Conservation (phyloP, 768 basidiomycete species). For the Tephrocybe sp. region DNA sequence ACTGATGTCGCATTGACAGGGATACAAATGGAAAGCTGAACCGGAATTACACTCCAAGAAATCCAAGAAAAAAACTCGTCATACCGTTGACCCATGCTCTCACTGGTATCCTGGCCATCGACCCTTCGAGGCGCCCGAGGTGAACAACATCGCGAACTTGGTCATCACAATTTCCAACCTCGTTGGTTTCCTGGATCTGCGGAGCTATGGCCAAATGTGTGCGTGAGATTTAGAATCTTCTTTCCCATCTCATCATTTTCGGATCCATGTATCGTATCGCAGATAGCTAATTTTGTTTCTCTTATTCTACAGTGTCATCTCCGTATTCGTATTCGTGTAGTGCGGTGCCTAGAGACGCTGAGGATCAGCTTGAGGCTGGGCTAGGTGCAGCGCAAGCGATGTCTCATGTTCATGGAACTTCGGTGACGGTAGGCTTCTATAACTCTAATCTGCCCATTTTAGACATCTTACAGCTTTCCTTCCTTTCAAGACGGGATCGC, state of each 20-base stretch:
- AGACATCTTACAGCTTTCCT: not conserved
- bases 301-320: constrained; percentile 52
- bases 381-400: constrained; percentile 56
- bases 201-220: constrained; percentile 86
- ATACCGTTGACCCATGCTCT: constrained; percentile 56
- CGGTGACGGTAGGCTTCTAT: constrained; percentile 38
- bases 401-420: constrained; percentile 44
- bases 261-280: not conserved
- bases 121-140: constrained; percentile 76
- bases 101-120: constrained; percentile 74
- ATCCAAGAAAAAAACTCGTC: too few species aligned
- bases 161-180: constrained; percentile 50
- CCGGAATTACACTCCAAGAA: constrained; percentile 17
- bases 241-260: not conserved
- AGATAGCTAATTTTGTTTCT: not conserved
- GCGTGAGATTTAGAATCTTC: constrained; percentile 24
- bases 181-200: constrained; percentile 67
- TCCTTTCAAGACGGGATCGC: constrained; percentile 37
- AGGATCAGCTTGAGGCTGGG: constrained; percentile 67
- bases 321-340: constrained; percentile 76
- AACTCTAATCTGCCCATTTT: not conserved
- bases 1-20: too few species aligned
- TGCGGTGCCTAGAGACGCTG: constrained; percentile 56
- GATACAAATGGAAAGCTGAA: constrained; percentile 63
- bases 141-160: constrained; percentile 71